phyloP scores from a whole-genome alignment of 495 filamentous ascomycete species.

The Xylaria acuta region DNA sequence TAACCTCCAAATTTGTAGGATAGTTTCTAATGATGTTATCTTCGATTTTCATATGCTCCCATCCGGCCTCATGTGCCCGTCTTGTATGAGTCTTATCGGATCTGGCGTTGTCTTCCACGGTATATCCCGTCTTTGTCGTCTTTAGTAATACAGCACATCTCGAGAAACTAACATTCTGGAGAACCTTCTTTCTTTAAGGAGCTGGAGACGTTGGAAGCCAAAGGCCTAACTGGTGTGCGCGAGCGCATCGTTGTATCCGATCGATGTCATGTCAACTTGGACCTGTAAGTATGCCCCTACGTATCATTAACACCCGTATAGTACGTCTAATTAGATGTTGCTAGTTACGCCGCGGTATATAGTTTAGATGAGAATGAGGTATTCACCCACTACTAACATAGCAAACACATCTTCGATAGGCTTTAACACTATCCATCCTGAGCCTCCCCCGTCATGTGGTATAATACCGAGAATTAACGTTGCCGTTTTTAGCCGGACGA shows the following conservation, averaged over 20 bases:
- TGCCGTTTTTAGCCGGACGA: conserved; percentile 41
- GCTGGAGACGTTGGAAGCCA: conserved; percentile 69
- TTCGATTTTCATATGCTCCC: too few species aligned
- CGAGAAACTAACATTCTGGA: neutral
- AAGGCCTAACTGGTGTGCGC: conserved; percentile 71
- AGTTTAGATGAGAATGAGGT: conserved; percentile 71
- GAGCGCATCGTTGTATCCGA: conserved; percentile 79
- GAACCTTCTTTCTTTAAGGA: conserved; percentile 86
- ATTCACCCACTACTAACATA: neutral
- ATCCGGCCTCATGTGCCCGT: too few species aligned
- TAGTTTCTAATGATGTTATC: neutral
- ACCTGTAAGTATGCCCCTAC: conserved; percentile 51
- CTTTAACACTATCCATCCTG: neutral
- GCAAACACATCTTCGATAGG: neutral
- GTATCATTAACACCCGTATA: neutral
- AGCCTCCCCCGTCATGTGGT: neutral
- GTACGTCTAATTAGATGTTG: neutral
- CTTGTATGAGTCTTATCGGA: conserved; percentile 82
- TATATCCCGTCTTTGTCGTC: conserved; percentile 42
- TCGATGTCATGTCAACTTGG: conserved; percentile 82
- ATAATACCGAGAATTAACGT: neutral
- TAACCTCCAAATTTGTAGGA: neutral
- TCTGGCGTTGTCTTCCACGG: conserved; percentile 82
- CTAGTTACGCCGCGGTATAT: conserved; percentile 73
- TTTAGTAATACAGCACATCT: neutral